Conservation (phyloP, 78 protist genomes). For the Mantamonas sphyraenae region DNA sequence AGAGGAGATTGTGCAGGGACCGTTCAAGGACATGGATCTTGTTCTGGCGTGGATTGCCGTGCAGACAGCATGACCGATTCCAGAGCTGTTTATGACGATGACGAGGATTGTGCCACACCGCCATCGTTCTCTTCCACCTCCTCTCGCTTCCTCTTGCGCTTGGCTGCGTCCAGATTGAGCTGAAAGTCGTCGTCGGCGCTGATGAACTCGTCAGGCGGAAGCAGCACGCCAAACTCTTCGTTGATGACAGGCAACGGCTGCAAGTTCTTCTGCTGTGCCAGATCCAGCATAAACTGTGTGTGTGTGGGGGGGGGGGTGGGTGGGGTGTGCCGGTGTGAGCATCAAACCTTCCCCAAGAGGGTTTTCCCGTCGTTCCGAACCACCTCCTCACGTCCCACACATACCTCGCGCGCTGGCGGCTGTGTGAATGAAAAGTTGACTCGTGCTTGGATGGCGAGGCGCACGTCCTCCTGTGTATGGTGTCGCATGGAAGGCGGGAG, state of each 20-base stretch:
- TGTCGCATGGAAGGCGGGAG: neutral
- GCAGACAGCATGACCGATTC: no score
- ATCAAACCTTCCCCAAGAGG: no score
- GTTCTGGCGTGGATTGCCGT: no score
- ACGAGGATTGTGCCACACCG: neutral
- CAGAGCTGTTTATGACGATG: neutral
- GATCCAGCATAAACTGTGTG: neutral
- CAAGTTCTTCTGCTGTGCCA: neutral
- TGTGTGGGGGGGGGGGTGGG: no score
- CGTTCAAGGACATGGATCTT: no score
- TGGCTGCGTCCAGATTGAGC: no score
- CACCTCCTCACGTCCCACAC: neutral
- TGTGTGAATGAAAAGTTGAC: neutral
- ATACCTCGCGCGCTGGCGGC: constrained; percentile 12
- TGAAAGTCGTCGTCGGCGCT: neutral
- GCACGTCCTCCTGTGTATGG: neutral
- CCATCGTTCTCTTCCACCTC: neutral
- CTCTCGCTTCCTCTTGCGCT: neutral
- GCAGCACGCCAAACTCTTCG: neutral
- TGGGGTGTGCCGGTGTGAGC: no score
- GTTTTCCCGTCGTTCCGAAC: no score
- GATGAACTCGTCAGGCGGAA: neutral
- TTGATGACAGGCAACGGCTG: neutral
- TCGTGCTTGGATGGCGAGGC: neutral
- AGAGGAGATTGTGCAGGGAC: no score